Evolutionary conservation across 2,329 filamentous ascomycete species (phyloP), one percentile per base, ranked within the genome.

Genomic region (Colletotrichum tamarilloi): DNA sequence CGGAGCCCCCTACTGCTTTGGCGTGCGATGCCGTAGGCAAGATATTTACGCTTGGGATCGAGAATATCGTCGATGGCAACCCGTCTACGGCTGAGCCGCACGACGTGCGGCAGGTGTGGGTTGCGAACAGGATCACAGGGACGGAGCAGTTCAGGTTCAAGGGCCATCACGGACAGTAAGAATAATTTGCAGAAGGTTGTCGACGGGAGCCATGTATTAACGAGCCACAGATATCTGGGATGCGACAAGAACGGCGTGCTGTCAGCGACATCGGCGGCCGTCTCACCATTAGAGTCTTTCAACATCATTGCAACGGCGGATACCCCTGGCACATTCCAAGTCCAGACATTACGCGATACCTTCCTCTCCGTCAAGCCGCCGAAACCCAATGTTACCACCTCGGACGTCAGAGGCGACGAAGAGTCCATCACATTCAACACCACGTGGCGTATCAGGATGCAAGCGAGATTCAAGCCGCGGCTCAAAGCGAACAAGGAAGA

Each of bases 51-150:
- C 91, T 93, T 77, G 85, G 88, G 16, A 85, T 99, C 62, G 95
- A 97, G 85, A 98, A 98, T 80, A 92, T 98, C 46, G 89, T 98
- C 73, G 95, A 98, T 70, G 91, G 87, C 30, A 93, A 97, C 80
- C 90, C 94, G 3, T 82, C 88, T n/a, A 98, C 92, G 5, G 95
- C 96, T 9, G 97, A 99, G 84, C 97, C 97, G 62, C 95, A 98
- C 82, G 95, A 98, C 81, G 95, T 98, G 73, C 88, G 96, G 74
- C 95, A 98, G 85, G 97, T 99, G 19, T 99, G 96, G 94, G 91
- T 98, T 76, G 95, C 94, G 73, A 97, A 93, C 77, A 90, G 89
- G 76, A 92, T 98, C 14, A 90, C 92, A 0, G 96, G 96, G 4
- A 96, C 93, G 1, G 94, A 97, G 75, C 88, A 89, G 42, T 92